Base-by-base conservation (phyloP, 164 flowering plant species). In the Chimonanthus praecox region DNA sequence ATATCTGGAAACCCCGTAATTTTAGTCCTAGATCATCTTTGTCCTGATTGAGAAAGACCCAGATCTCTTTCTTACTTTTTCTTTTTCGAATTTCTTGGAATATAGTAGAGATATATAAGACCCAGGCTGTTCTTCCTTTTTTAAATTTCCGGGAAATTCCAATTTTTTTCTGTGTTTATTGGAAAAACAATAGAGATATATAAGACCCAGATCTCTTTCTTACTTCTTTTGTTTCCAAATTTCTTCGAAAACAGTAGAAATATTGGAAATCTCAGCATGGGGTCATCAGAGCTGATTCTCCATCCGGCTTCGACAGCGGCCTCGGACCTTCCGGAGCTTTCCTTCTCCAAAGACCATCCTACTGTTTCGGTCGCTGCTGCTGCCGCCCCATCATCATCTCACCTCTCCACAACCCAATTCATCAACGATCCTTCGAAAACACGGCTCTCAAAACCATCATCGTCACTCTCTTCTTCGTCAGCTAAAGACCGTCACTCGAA, bases 401-500 rank as follows among this genome's bases (percentile, higher is more conserved):
- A 49, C 15, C 3, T 60, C 8, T 7, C 61, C 10, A 33, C 21
- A 7, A 20, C n/a, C 21, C 61, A 74, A 10, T 68, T 73, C 49
- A 54, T 54, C 33, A 33, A 33, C 11, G 73, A 72, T 18, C 60
- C 76, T 2, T 65, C 76, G 1, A 72, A 49, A 49, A 67, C 71
- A 43, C 72, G 67, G 6, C 68, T 48, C 68, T 15, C 68, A 11
- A 65, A 44, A 51, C 65, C 63, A 60, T 50, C 3, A 45, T 72
- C 3, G 49, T 75, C 11, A 72, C n/a, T 54, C 60, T 76, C 47
- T 72, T 46, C 70, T 51, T 0, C 72, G 7, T 11, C 75, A 2
- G 73, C 84, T 46, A 80, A 65, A 16, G 88, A 86, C 67, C 85
- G 88, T 5, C 90, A 87, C 82, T 76, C 86, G 6, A 87, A 87